Evolutionary conservation across 1,284 basidiomycete genomes (phyloP).

Genomic region (Trametes hirsuta): DNA sequence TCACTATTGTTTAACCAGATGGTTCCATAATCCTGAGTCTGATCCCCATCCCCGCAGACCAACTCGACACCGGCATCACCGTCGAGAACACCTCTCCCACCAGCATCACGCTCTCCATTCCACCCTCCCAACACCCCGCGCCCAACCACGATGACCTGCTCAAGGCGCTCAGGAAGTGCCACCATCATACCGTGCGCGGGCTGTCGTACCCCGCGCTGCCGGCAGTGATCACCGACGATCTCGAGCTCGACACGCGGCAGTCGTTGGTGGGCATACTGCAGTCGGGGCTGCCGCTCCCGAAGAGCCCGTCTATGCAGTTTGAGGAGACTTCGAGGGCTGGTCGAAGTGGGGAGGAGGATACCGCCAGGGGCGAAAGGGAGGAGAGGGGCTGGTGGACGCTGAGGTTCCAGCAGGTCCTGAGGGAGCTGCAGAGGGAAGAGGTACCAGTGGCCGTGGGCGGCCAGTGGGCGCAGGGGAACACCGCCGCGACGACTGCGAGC

Average conservation of each 20-base stretch:
- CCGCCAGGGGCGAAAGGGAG: conserved; percentile 59
- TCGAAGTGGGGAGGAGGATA: conserved; percentile 22
- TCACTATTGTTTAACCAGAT: conserved; percentile 27
- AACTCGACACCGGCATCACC: conserved; percentile 45
- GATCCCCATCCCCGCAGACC: conserved; percentile 48
- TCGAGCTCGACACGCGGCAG: conserved; percentile 46
- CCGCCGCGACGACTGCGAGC: not conserved
- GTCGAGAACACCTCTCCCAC: conserved; percentile 46
- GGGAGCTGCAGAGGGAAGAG: conserved; percentile 48
- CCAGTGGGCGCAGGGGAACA: not conserved
- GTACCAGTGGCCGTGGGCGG: conserved; percentile 1
- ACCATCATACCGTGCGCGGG: conserved; percentile 53
- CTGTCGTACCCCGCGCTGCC: conserved; percentile 49
- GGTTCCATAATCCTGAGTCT: conserved; percentile 53
- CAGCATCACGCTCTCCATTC: conserved; percentile 36
- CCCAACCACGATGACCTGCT: conserved; percentile 43
- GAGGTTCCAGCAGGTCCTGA: conserved; percentile 70
- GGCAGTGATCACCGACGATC: conserved; percentile 37
- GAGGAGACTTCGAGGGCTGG: conserved; percentile 34
- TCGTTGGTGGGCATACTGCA: conserved; percentile 56
- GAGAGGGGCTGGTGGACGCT: conserved; percentile 81
- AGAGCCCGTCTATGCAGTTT: conserved; percentile 66
- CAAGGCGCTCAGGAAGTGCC: conserved; percentile 54
- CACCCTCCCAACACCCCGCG: conserved; percentile 14
- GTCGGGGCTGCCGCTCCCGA: conserved; percentile 65